Base-by-base conservation (phyloP, 352 stramenopile species). In the Phytophthora pini region DNA sequence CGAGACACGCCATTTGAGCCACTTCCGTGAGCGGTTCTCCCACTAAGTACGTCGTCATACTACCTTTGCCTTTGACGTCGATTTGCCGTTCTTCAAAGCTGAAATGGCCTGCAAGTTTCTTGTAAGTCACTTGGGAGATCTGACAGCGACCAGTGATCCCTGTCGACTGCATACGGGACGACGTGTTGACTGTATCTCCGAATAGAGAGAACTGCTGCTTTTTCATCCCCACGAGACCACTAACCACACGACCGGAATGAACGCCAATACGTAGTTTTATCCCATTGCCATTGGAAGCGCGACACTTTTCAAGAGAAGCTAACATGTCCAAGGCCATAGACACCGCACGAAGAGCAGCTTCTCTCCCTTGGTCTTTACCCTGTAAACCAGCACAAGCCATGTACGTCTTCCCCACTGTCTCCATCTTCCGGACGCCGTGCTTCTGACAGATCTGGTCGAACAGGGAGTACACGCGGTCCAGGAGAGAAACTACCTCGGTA, bases 201-300 rank as follows among this genome's bases (percentile, higher is more conserved):
- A 98, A 98, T 7, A 98, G 71, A 9, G 88, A 96, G 65, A 97
- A 98, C 27, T 95, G 87, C 43, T 95, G 91, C 68, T 98, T 98
- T 58, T 97, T 94, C 72, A 95, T 91, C 0, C 93, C 93, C 0
- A 98, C 89, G 1, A 98, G 73, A 12, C 87, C 85, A 26, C 82
- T 93, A 22, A 98, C 91, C 17, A 97, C 83, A 20, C 91, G 80
- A 9, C 93, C 94, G 6, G 85, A 95, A 58, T 98, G 89, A 43
- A 98, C 81, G 1, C 94, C 94, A 39, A 98, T 94, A 17, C 92
- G 89, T 6, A 98, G 78, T 24, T 97, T 90, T 3, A 98, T 82
- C 0, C 79, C 85, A 36, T 94, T 90, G 17, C 86, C 83, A 72
- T 94, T 93, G 0, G 82, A 90, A 6, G 84, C 82, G 13, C 74